Percentiles rank a stretch among this genome's conserved stretches.
Conservation (phyloP, 306 rosid species). For the Calophaca sinica region DNA sequence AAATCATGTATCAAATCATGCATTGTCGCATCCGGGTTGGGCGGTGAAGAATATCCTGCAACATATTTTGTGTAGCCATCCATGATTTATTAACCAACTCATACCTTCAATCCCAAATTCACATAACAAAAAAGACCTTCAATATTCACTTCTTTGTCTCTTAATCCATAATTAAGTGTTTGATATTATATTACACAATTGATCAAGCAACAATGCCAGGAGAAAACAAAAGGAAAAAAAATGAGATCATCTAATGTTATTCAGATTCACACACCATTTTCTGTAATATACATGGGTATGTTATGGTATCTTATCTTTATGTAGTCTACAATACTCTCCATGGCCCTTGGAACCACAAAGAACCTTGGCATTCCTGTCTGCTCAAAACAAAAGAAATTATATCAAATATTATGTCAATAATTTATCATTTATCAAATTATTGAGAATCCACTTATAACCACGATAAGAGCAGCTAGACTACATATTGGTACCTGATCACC, state of each 20-base stretch:
- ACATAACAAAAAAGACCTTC: constrained; percentile 5
- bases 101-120: not conserved
- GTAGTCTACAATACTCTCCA: constrained; percentile 64
- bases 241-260: constrained; percentile 2
- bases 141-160: not conserved
- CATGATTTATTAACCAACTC: not conserved
- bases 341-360: constrained; percentile 72
- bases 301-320: constrained; percentile 59
- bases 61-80: constrained; percentile 10
- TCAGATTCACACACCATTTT: constrained; percentile 62
- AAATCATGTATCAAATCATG: constrained; percentile 54
- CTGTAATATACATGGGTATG: constrained; percentile 66
- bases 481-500: constrained; percentile 57
- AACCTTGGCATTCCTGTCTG: constrained; percentile 62
- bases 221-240: not conserved
- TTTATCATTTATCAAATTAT: not conserved
- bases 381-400: constrained; percentile 6
- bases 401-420: not conserved
- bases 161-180: not conserved
- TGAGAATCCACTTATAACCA: too few species aligned
- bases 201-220: not conserved
- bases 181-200: not conserved
- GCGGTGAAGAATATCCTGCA: constrained; percentile 56
- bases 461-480: not conserved
- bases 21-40: constrained; percentile 3